Base-by-base conservation (phyloP, 225 moss, liverwort and hornwort genomes). In the Polytrichum commune region DNA sequence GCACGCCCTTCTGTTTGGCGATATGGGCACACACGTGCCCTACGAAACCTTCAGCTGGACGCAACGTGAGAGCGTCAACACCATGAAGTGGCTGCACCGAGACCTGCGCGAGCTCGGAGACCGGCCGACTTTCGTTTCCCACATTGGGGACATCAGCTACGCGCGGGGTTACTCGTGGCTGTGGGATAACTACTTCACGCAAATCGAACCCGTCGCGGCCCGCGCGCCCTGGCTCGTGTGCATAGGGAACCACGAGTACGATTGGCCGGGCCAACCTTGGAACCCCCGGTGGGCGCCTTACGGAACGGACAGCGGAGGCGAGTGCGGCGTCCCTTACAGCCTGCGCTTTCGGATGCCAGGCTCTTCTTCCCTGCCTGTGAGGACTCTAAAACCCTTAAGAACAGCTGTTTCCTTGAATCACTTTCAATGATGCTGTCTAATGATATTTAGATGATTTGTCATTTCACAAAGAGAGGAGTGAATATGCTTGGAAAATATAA, bases 191-290 rank as follows among this genome's bases (percentile, higher is more conserved):
- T 91, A 86, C 56, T 91, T 84, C 22, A 78, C 80, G 19, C 77
- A 86, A 6, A 86, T 91, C 62, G 81, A 91, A 60, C 72, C 81
- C 20, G 68, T 91, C 46, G 83, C 88, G 32, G 78, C 78, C 26
- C 73, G 72, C 53, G 73, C 76, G 29, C 79, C 86, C 1, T 88
- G 83, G 55, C 88, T 84, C 70, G 88, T 88, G 27, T 91, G 88
- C 61, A 86, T 91, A 19, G 84, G 88, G 8, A 91, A 88, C n/a
- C 88, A 91, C 27, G 88, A 91, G 70, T 88, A 91, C 24, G 76
- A 86, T 73, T 88, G 88, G 86, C 85, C 78, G 5, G 53, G 19
- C 27, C 84, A 91, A 74, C 86, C 86, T 8, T 88, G 88, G 84
- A 80, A 53, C 19, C 86, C 86, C 1, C 67, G 75, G 4, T 84